Base-by-base conservation (phyloP, 208 protist genomes). In the Endotrypanum monterogeii region DNA sequence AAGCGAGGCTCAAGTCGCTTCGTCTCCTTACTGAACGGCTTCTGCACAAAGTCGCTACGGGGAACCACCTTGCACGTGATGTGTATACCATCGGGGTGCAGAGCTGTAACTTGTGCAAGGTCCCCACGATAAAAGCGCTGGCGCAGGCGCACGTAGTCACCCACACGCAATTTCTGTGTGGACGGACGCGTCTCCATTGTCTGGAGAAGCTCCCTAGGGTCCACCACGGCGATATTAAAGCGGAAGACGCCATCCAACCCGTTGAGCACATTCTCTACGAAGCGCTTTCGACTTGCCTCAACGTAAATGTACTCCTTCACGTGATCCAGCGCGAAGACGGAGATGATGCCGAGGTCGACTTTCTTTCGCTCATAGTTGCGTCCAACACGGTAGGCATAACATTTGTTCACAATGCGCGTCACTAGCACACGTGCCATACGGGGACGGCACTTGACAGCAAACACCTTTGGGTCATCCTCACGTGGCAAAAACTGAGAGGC, bases 221-320 rank as follows among this genome's bases (percentile, higher is more conserved):
- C 86, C 25, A 98, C 92, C 32, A 94, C 82, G 58, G 88, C 87
- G 70, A 98, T 96, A 50, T 93, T 91, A 73, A 86, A 92, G 30
- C 92, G 88, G 71, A 96, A 97, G 20, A 95, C 56, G 51, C 92
- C 91, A 60, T 92, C 90, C 35, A 98, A 79, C 8, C 94, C 94
- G 72, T 91, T 94, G 39, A 98, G 71, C 44, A 90, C 91, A 70
- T 94, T 94, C 80, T 94, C 87, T 30, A 98, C 94, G 82, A 97
- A 96, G 50, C 85, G 73, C 79, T 97, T 92, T 6, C 94, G 89
- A 70, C 95, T 89, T 16, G 94, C 89, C 83, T 98, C 92, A 14
- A 98, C 83, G 73, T 98, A 98, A 39, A 98, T 96, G 83, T 97
- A 98, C 83, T 98, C 92, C 61, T 92, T 92, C 61, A 97, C 87